These are phyloP conservation scores for Stephania cephalantha DNA, from an alignment of 164 flowering plant species.

Conservation along the genomic window DNA sequence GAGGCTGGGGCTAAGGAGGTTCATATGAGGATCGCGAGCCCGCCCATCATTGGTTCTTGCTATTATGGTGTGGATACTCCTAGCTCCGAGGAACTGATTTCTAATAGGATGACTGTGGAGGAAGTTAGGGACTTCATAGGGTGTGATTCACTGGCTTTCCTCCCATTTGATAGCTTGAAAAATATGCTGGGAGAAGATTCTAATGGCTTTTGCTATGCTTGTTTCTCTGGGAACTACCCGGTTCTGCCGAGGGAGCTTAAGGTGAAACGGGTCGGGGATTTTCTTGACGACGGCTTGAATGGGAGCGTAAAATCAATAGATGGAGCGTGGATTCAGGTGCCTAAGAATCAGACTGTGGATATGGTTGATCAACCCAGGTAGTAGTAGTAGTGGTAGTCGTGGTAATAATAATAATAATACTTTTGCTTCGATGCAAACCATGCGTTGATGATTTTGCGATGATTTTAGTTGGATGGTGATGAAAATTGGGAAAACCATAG, in stretches of 20 bases:
- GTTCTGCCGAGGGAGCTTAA: conserved; percentile 58
- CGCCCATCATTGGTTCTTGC: conserved; percentile 80
- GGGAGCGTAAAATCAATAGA: conserved; percentile 7
- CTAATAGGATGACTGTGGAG: conserved; percentile 68
- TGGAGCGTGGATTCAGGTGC: conserved; percentile 13
- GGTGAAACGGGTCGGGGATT: conserved; percentile 59
- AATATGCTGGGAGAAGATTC: conserved; percentile 44
- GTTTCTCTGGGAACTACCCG: conserved; percentile 81
- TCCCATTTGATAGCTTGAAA: conserved; percentile 55
- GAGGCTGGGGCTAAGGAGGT: conserved; percentile 94
- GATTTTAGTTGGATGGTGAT: too few species aligned
- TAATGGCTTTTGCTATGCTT: conserved; percentile 65
- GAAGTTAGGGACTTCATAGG: conserved; percentile 67
- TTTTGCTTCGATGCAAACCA: too few species aligned
- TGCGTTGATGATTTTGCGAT: too few species aligned
- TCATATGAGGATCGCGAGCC: conserved; percentile 94
- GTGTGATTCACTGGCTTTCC: conserved; percentile 75
- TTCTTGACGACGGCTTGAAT: conserved; percentile 52
- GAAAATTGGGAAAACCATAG: too few species aligned
- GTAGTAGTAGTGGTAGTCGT: not conserved
- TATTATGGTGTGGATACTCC: conserved; percentile 93
- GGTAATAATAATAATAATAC: too few species aligned
- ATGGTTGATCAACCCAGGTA: not conserved
- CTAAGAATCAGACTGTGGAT: not conserved
- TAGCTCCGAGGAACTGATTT: conserved; percentile 68